A percentile compares a stretch with the other conserved stretches of the same genome.
These are phyloP conservation scores for Pinguiococcus pyrenoidosus DNA, from an alignment of 108 stramenopile species.

Conservation along the genomic window DNA sequence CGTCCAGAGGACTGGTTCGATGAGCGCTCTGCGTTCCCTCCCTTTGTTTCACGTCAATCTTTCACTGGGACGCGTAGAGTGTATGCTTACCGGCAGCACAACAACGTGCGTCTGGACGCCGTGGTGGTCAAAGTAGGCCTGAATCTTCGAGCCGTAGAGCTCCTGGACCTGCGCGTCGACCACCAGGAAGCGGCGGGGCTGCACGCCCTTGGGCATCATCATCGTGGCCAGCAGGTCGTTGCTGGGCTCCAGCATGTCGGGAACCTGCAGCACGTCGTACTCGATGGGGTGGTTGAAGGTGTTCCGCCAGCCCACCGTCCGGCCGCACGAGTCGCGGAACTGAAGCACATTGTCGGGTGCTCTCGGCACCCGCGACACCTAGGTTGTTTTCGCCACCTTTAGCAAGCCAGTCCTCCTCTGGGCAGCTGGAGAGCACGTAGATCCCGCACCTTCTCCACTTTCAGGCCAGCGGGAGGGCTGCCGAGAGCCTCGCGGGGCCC, in stretches of 20 bases:
- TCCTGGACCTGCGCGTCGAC: slow-evolving; percentile 7
- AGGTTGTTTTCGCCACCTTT: too few relatives aligned
- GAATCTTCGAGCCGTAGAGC: slow-evolving; percentile 15
- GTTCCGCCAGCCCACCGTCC: slow-evolving; percentile 28
- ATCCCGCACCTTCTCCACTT: too few relatives aligned
- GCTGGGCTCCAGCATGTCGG: not conserved
- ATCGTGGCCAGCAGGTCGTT: slow-evolving; percentile 9
- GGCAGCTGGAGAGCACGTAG: too few relatives aligned
- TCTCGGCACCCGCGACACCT: slow-evolving; percentile 13
- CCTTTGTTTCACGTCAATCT: too few relatives aligned
- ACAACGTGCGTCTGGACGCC: slow-evolving; percentile 11
- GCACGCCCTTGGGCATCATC: slow-evolving; percentile 3
- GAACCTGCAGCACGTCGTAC: slow-evolving; percentile 27
- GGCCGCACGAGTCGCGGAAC: not conserved
- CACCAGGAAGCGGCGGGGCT: slow-evolving; percentile 21
- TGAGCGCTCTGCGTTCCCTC: too few relatives aligned
- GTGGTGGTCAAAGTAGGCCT: slow-evolving; percentile 12
- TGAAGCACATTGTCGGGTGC: slow-evolving; percentile 25
- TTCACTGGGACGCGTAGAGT: too few relatives aligned
- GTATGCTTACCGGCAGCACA: slow-evolving; percentile 26
- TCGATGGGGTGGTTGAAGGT: slow-evolving; percentile 21
- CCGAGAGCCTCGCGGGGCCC: too few relatives aligned
- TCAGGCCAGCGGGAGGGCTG: too few relatives aligned
- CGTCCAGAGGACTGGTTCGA: too few relatives aligned
- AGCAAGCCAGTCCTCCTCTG: too few relatives aligned